These are phyloP conservation scores for Aspergillus leporis DNA, from an alignment of 495 filamentous ascomycete genomes.

Conservation along the genomic window DNA sequence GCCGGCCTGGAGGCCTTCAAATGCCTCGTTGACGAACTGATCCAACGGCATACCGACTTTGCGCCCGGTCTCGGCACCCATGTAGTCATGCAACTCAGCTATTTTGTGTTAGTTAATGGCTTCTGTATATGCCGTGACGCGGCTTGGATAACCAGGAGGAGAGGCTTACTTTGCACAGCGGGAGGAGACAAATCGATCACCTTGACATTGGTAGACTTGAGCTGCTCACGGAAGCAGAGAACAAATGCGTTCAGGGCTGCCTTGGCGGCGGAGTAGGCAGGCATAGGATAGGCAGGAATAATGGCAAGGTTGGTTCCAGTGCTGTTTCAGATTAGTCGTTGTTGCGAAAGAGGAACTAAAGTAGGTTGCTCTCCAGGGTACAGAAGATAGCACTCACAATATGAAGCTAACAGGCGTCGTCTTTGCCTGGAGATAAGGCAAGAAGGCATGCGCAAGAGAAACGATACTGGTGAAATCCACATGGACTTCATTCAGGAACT, in stretches of 20 bases:
- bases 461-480: slow-evolving; percentile 67
- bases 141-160: not conserved
- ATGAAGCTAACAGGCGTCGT: slow-evolving; percentile 31
- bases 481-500: slow-evolving; percentile 52
- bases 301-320: slow-evolving; percentile 45
- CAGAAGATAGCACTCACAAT: slow-evolving; percentile 20
- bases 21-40: slow-evolving; percentile 59
- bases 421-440: slow-evolving; percentile 58
- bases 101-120: not conserved
- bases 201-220: slow-evolving; percentile 49
- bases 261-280: slow-evolving; percentile 46
- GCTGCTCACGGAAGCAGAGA: slow-evolving; percentile 60
- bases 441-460: slow-evolving; percentile 57
- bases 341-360: not conserved
- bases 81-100: slow-evolving; percentile 47
- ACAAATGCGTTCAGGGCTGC: slow-evolving; percentile 47
- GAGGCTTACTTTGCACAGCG: slow-evolving; percentile 57
- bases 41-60: slow-evolving; percentile 60
- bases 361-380: no score
- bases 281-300: slow-evolving; percentile 37
- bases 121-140: no score
- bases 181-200: slow-evolving; percentile 69
- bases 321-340: slow-evolving; percentile 8
- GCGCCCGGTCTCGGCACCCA: slow-evolving; percentile 38
- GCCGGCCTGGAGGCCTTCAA: slow-evolving; percentile 47